Evolutionary conservation across 208 protist genomes (phyloP).

Genomic region (Trypanosoma platydactyli): DNA sequence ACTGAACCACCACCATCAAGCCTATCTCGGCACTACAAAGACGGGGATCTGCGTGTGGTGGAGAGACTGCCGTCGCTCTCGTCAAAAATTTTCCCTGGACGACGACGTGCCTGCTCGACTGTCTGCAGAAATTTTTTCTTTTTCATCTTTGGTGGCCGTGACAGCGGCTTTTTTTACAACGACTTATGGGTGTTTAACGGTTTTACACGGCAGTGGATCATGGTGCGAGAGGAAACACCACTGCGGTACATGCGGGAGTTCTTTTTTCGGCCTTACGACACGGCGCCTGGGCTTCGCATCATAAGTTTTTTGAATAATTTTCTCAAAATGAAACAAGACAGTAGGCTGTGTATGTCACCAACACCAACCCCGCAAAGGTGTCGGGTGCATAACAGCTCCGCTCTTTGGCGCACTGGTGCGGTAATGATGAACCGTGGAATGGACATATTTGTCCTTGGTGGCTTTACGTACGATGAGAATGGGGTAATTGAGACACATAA

Average conservation of each 20-base stretch:
- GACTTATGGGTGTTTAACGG: constrained; percentile 72
- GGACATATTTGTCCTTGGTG: constrained; percentile 64
- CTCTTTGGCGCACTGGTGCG: constrained; percentile 50
- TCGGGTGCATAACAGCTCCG: constrained; percentile 39
- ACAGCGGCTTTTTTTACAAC: constrained; percentile 59
- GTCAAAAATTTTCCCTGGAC: constrained; percentile 33
- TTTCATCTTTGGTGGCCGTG: constrained; percentile 71
- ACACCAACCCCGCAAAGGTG: constrained; percentile 26
- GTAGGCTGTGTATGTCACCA: background rate
- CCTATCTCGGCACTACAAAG: background rate
- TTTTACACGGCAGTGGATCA: constrained; percentile 53
- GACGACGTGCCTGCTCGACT: constrained; percentile 46
- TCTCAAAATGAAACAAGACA: constrained; percentile 18
- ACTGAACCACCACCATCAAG: constrained; percentile 20
- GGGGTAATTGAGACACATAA: constrained; percentile 47
- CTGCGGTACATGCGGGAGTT: constrained; percentile 37
- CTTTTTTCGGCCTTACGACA: constrained; percentile 39
- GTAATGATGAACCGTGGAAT: constrained; percentile 41
- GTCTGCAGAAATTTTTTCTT: constrained; percentile 54
- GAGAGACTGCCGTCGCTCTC: constrained; percentile 4
- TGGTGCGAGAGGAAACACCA: constrained; percentile 53
- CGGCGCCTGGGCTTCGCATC: constrained; percentile 20
- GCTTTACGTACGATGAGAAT: constrained; percentile 41
- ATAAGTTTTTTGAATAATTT: constrained; percentile 30
- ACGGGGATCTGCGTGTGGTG: constrained; percentile 18